Percentiles rank a stretch among this genome's conserved stretches.
Evolutionary conservation across 495 filamentous ascomycete genomes (phyloP).

Genomic region (Beverwykella pulmonaria): DNA sequence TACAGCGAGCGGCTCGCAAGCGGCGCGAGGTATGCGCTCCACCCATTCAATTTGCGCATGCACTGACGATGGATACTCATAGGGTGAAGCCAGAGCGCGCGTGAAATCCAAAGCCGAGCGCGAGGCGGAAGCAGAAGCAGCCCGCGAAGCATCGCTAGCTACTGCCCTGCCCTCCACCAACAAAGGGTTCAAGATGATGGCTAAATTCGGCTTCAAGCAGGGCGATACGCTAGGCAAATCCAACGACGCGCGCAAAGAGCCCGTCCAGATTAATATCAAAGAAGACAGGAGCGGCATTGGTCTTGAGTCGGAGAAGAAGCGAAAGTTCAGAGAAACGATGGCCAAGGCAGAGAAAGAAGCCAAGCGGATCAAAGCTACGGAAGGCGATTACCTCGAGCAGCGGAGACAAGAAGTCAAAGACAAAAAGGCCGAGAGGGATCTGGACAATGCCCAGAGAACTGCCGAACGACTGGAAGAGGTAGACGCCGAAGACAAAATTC

Average conservation of each 20-base stretch:
- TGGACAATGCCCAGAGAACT: slow-evolving; percentile 78
- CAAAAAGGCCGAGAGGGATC: slow-evolving; percentile 64
- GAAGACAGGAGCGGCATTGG: slow-evolving; percentile 86
- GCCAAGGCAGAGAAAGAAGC: slow-evolving; percentile 46
- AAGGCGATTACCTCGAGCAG: slow-evolving; percentile 76
- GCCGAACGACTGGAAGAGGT: slow-evolving; percentile 71
- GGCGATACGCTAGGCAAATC: slow-evolving; percentile 70
- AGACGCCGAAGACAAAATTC: slow-evolving; percentile 27
- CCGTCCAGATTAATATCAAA: slow-evolving; percentile 70
- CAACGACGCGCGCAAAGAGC: slow-evolving; percentile 57
- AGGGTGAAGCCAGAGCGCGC: slow-evolving; percentile 14
- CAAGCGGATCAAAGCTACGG: slow-evolving; percentile 68
- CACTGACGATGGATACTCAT: background rate
- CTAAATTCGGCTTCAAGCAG: slow-evolving; percentile 85
- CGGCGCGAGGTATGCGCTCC: slow-evolving; percentile 57
- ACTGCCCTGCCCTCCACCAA: slow-evolving; percentile 63
- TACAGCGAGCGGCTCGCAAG: slow-evolving; percentile 58
- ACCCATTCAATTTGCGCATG: background rate
- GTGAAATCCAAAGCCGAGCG: slow-evolving; percentile 74
- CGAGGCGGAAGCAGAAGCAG: slow-evolving; percentile 65
- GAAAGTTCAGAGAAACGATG: slow-evolving; percentile 69
- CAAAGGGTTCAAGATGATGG: slow-evolving; percentile 95
- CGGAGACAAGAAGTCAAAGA: slow-evolving; percentile 72
- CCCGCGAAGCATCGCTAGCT: slow-evolving; percentile 73
- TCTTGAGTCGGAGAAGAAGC: slow-evolving; percentile 76